Percentiles rank a stretch among this genome's conserved stretches.
Conservation (phyloP, 495 filamentous ascomycete genomes). For the Aspergillus affinis region DNA sequence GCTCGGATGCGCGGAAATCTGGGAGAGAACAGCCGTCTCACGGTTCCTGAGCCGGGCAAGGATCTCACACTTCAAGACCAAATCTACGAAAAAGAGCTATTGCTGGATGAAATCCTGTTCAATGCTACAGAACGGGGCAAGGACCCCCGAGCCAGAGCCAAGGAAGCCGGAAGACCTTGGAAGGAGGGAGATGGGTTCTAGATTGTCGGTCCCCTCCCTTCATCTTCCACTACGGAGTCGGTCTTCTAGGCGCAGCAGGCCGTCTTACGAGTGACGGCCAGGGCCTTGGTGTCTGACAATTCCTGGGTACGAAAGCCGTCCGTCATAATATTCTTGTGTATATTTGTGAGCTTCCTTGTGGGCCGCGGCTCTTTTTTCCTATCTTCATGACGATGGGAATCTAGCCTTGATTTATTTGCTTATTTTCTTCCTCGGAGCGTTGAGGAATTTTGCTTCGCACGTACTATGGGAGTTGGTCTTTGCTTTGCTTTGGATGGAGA, state of each 20-base stretch:
- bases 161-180: constrained; percentile 52
- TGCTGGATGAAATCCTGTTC: constrained; percentile 33
- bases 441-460: neutral
- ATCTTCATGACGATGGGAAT: neutral
- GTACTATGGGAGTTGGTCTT: neutral
- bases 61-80: constrained; percentile 28
- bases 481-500: constrained; percentile 2
- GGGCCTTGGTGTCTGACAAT: neutral
- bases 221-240: neutral
- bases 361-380: neutral
- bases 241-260: neutral
- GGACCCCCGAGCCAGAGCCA: constrained; percentile 50
- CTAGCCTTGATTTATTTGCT: neutral
- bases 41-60: constrained; percentile 38
- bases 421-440: neutral
- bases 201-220: neutral
- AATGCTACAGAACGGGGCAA: constrained; percentile 52
- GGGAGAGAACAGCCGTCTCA: constrained; percentile 29
- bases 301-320: too few relatives aligned
- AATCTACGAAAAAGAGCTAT: constrained; percentile 30
- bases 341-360: neutral
- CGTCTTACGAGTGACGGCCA: neutral
- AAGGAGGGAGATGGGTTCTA: constrained; percentile 54
- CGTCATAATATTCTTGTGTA: neutral
- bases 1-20: constrained; percentile 30